These are phyloP conservation scores for Cucurbita moschata DNA, from an alignment of 306 rosid genomes.

Conservation along the genomic window DNA sequence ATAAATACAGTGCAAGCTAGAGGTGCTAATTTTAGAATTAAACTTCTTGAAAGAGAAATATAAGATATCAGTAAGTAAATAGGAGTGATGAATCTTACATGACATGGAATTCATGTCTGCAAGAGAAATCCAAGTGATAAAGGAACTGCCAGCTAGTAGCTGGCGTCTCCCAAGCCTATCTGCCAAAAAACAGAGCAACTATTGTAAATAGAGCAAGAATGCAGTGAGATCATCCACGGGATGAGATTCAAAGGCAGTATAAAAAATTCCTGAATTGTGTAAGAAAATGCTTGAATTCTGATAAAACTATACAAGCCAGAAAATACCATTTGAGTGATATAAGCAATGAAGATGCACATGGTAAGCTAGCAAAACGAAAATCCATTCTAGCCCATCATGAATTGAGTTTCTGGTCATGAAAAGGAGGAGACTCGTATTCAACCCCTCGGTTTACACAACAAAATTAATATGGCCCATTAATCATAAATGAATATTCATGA, in stretches of 20 bases:
- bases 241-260: background rate
- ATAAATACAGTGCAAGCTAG: slow-evolving; percentile 15
- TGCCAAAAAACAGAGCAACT: slow-evolving; percentile 26
- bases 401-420: background rate
- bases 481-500: background rate
- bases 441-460: background rate
- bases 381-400: background rate
- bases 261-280: background rate
- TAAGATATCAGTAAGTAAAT: background rate
- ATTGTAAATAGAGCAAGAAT: background rate
- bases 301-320: background rate
- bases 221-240: background rate
- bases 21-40: background rate
- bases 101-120: slow-evolving; percentile 44
- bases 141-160: slow-evolving; percentile 40
- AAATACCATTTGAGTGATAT: background rate
- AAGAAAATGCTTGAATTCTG: background rate
- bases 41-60: background rate
- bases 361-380: background rate
- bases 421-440: background rate
- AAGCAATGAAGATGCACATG: background rate
- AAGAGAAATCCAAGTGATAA: slow-evolving; percentile 45
- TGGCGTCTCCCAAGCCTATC: slow-evolving; percentile 79
- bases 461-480: background rate
- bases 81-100: slow-evolving; percentile 39